Evolutionary conservation across 2,329 filamentous ascomycete genomes (phyloP), one percentile per base, ranked within the genome.

Genomic region (Paramyrothecium roridum): DNA sequence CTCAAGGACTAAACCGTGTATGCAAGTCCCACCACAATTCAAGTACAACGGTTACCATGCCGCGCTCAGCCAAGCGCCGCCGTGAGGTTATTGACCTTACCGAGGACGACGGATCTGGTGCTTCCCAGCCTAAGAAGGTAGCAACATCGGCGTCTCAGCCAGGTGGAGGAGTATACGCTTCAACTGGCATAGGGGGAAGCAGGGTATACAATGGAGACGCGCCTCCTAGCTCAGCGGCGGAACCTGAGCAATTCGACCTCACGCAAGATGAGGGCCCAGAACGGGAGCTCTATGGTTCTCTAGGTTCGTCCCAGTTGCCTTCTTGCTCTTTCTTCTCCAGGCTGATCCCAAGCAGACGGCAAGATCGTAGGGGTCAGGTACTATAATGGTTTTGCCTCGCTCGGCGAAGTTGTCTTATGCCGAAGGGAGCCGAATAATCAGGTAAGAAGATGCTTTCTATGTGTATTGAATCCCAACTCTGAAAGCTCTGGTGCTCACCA

Each of bases 351-450:
- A 26, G 48, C 6, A 79, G 77, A 75, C 50, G 72, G 68, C 43
- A 81, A 81, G 61, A 76, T 81, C 56, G 79, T 82, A 2, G 79
- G 79, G 8, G 81, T 65, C 63, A 79, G 74, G 48, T 89, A 83
- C 66, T 90, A 91, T 67, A 71, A 70, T 54, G 87, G 87, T 2
- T 75, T 80, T 60, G 87, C 86, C 16, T 85, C 80, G 8, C 62
- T 76, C 2, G 85, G 86, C 22, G 87, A 91, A 66, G 76, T 81
- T 53, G 84, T 90, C 2, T 69, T 86, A 49, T 74, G 88, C 53
- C 76, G 75, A 37, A 77, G 90, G 65, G 87, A 93, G 65, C 86
- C 88, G 2, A 65, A 70, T 1, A 93, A 93, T 64, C 76, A 73
- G 59, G 77, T 77, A 68, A 51, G 65, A 57, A 2, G 3, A 26